Evolutionary conservation across 2,329 filamentous ascomycete species (phyloP), one percentile per base, ranked within the genome.

Genomic region (Stachybotrys echinatus): DNA sequence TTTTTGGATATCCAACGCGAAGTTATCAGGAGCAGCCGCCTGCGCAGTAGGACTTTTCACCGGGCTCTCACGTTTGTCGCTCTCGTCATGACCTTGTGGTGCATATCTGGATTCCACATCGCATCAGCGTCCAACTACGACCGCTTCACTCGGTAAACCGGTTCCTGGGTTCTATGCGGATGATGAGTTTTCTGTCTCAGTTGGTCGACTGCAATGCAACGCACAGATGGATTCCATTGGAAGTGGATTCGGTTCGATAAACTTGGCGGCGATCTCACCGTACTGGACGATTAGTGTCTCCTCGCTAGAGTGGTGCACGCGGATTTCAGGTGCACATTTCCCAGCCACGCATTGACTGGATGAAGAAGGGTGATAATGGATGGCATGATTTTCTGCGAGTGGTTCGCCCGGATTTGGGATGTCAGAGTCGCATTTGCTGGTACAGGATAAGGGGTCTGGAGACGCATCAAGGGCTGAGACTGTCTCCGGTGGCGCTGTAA

Each of bases 391-490:
- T n/a, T n/a, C n/a, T n/a, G n/a, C n/a, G n/a, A n/a, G n/a, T n/a
- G n/a, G n/a, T n/a, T n/a, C n/a, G n/a, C n/a, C 27, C 27, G 37
- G 34, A 53, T 50, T 48, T 59, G 38, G 52, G 50, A 50, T 52
- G n/a, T n/a, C n/a, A n/a, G n/a, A 51, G 42, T 52, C 61, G 58
- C 57, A 61, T 62, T 61, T 61, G 42, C 53, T 47, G 52, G 59
- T 34, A 50, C 53, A 27, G 44, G 50, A 51, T 56, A 64, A 55
- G 64, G 45, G 56, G 59, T 54, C 48, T 57, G 65, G 68, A 68
- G 74, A 72, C 68, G 59, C 52, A 73, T 80, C 77, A 80, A 80
- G 77, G 72, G 77, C 77, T 80, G 77, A 80, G 69, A 66, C 51
- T 58, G 74, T 76, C 74, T 76, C 74, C 68, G 12, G 6, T n/a